Evolutionary conservation across 78 protist genomes (phyloP).

Genomic region (Cyanophora paradoxa): DNA sequence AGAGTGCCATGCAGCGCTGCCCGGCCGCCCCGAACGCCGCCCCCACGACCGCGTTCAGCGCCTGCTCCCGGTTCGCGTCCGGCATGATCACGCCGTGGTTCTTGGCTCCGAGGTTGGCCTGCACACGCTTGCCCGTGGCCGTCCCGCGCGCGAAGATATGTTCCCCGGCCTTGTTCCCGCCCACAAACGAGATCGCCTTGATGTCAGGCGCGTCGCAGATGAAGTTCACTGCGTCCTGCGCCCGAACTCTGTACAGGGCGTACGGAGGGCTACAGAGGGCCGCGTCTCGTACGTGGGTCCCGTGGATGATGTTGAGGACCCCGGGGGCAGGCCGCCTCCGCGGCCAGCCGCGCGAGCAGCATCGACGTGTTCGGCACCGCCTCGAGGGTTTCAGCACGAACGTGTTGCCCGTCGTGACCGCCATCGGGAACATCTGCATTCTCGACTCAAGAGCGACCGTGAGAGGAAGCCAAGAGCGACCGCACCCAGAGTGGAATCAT

Average conservation of each 20-base stretch:
- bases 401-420: conserved; percentile 89
- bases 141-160: conserved; percentile 55
- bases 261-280: too few relatives aligned
- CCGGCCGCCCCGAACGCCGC: conserved; percentile 97
- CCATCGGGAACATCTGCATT: conserved; percentile 83
- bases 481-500: conserved; percentile 91
- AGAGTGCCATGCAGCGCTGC: conserved; percentile 98
- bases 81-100: conserved; percentile 94
- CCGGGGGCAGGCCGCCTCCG: conserved; percentile 74
- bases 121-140: conserved; percentile 20
- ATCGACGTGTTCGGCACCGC: conserved; percentile 59
- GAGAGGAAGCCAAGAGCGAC: background rate
- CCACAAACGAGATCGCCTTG: conserved; percentile 95
- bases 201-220: conserved; percentile 83
- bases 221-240: conserved; percentile 76
- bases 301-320: conserved; percentile 69
- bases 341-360: conserved; percentile 71
- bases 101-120: conserved; percentile 75
- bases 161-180: conserved; percentile 66
- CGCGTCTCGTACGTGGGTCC: conserved; percentile 32
- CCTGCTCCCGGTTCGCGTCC: conserved; percentile 81
- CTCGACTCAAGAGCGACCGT: background rate
- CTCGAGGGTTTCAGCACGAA: conserved; percentile 92
- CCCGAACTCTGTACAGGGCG: background rate
- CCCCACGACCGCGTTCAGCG: conserved; percentile 81